Conservation (phyloP, 2,329 filamentous ascomycete genomes). For the Rachicladosporium sp. region DNA sequence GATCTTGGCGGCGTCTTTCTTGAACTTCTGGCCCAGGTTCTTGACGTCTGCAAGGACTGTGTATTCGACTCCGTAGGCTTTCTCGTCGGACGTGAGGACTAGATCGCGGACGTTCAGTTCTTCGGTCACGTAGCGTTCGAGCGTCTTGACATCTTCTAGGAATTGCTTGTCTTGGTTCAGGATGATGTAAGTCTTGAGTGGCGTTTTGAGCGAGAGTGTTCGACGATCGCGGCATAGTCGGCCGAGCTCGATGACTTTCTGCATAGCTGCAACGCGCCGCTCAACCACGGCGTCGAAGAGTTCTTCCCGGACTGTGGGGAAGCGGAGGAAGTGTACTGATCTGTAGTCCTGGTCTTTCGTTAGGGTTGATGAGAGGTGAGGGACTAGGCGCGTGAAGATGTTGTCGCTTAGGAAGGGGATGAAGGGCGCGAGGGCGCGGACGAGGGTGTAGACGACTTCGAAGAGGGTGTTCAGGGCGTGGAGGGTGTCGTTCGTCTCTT, state of each 20-base stretch:
- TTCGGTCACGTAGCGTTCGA: constrained; percentile 80
- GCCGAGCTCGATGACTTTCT: constrained; percentile 84
- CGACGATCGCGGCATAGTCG: constrained; percentile 77
- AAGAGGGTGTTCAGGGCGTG: constrained; percentile 91
- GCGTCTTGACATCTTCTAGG: constrained; percentile 70
- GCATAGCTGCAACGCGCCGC: constrained; percentile 79
- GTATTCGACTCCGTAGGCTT: constrained; percentile 84
- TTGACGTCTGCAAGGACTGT: constrained; percentile 87
- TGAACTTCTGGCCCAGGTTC: constrained; percentile 87
- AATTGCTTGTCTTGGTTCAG: constrained; percentile 76
- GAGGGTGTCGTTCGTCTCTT: constrained; percentile 73
- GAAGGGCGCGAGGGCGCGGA: constrained; percentile 81
- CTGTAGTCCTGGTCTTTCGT: constrained; percentile 56
- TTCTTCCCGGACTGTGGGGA: constrained; percentile 78
- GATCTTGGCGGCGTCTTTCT: constrained; percentile 84
- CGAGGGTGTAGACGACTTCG: constrained; percentile 81
- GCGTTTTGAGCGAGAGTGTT: constrained; percentile 77
- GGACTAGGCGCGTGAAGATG: constrained; percentile 75
- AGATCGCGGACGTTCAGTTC: constrained; percentile 85
- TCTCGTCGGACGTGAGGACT: constrained; percentile 73
- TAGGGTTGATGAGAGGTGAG: constrained; percentile 64
- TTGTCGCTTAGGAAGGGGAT: constrained; percentile 91
- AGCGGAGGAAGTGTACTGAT: constrained; percentile 84
- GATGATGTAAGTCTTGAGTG: constrained; percentile 77
- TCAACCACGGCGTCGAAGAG: constrained; percentile 80